Conservation (phyloP, 495 filamentous ascomycete species). For the Penicillium fimorum region DNA sequence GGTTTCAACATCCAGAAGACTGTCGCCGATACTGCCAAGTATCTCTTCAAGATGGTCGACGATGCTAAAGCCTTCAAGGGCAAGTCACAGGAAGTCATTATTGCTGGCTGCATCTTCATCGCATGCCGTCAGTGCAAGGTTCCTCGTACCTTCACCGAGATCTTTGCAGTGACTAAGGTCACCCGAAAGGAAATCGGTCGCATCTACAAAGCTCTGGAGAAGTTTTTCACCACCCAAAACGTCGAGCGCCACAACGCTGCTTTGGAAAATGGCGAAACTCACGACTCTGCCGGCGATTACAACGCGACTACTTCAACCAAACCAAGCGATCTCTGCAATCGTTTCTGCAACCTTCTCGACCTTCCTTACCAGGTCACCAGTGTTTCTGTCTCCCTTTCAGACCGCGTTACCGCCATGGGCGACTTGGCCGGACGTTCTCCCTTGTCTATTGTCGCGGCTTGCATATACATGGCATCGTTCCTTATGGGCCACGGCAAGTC, state of each 20-base stretch:
- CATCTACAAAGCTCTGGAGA: slow-evolving; percentile 89
- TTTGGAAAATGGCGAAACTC: slow-evolving; percentile 45
- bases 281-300: slow-evolving; percentile 58
- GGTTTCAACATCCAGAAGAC: slow-evolving; percentile 75
- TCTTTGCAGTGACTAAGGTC: slow-evolving; percentile 88
- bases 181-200: slow-evolving; percentile 95
- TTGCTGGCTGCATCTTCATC: slow-evolving; percentile 95
- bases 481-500: slow-evolving; percentile 74
- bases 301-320: slow-evolving; percentile 74
- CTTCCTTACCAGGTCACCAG: slow-evolving; percentile 66
- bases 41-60: slow-evolving; percentile 89
- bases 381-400: slow-evolving; percentile 70
- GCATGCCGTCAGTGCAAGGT: slow-evolving; percentile 87
- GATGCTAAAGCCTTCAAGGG: slow-evolving; percentile 92
- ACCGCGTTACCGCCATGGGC: slow-evolving; percentile 66
- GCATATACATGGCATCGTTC: slow-evolving; percentile 91
- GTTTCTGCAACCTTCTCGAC: slow-evolving; percentile 81
- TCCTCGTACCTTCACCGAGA: slow-evolving; percentile 87
- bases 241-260: slow-evolving; percentile 51
- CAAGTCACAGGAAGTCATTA: slow-evolving; percentile 89
- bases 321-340: slow-evolving; percentile 79
- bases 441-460: slow-evolving; percentile 88
- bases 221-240: slow-evolving; percentile 69
- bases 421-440: slow-evolving; percentile 90
- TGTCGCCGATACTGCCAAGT: slow-evolving; percentile 83